These are phyloP conservation scores for Synchytrium microbalum DNA, from an alignment of 371 early-diverging fungal genomes.

Conservation along the genomic window DNA sequence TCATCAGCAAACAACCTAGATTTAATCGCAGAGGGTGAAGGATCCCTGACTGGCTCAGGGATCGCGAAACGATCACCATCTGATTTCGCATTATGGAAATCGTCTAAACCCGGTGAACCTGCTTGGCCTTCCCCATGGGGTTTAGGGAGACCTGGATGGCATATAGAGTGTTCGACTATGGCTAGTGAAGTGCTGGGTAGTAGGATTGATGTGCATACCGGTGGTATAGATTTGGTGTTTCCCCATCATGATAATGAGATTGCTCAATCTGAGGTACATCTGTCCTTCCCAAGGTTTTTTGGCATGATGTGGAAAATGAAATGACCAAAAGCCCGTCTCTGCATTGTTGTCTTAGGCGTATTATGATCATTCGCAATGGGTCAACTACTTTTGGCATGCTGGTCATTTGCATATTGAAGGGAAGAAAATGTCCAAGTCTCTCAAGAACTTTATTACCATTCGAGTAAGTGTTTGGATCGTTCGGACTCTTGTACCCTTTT, in stretches of 20 bases:
- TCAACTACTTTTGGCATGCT: slow-evolving; percentile 97
- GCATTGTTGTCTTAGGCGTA: slow-evolving; percentile 59
- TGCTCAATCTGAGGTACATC: slow-evolving; percentile 82
- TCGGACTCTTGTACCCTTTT: not conserved
- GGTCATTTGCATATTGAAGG: slow-evolving; percentile 99
- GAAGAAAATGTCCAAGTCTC: slow-evolving; percentile 98
- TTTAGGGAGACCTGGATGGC: slow-evolving; percentile 98
- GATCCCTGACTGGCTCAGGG: slow-evolving; percentile 62
- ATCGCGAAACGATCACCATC: slow-evolving; percentile 56
- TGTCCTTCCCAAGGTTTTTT: slow-evolving; percentile 9
- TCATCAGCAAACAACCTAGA: slow-evolving; percentile 74
- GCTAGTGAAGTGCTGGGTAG: slow-evolving; percentile 87
- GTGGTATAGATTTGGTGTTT: slow-evolving; percentile 98
- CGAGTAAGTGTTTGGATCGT: slow-evolving; percentile 29
- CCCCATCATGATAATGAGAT: slow-evolving; percentile 99
- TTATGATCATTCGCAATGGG: slow-evolving; percentile 89
- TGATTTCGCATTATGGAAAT: slow-evolving; percentile 99
- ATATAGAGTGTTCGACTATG: slow-evolving; percentile 99
- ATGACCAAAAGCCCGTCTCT: not conserved
- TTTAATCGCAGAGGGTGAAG: slow-evolving; percentile 87
- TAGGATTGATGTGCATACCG: slow-evolving; percentile 96
- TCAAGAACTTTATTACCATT: slow-evolving; percentile 99
- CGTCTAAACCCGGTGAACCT: slow-evolving; percentile 95
- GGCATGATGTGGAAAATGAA: too few relatives aligned
- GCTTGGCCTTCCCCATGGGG: slow-evolving; percentile 95